These are phyloP conservation scores for Macrophomina phaseolina DNA, from an alignment of 2,329 filamentous ascomycete genomes.

Conservation along the genomic window DNA sequence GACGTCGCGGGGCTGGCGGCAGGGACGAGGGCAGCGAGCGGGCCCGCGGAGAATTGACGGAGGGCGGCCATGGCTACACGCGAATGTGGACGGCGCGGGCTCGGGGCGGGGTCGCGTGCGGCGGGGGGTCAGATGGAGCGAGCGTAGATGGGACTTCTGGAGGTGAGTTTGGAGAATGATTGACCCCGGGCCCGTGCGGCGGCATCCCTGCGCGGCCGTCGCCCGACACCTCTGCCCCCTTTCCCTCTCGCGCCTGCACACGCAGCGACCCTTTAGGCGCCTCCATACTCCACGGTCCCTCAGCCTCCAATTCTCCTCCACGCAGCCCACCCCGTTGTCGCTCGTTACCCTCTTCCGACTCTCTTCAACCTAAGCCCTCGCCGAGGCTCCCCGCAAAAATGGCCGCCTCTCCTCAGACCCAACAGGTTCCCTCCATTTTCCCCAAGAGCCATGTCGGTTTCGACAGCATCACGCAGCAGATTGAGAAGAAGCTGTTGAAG, in stretches of 20 bases:
- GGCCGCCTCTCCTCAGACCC: slow-evolving; percentile 67
- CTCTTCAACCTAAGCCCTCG: slow-evolving; percentile 30
- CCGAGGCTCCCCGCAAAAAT: slow-evolving; percentile 50
- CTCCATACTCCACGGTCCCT: slow-evolving; percentile 29
- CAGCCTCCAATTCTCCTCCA: slow-evolving; percentile 31
- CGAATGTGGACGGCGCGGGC: neutral
- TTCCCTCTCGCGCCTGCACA: slow-evolving; percentile 27
- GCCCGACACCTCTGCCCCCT: slow-evolving; percentile 26
- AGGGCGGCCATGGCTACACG: slow-evolving; percentile 23
- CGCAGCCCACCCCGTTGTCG: slow-evolving; percentile 25
- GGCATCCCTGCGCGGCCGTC: slow-evolving; percentile 24
- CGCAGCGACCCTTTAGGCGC: slow-evolving; percentile 27
- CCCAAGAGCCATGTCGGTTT: slow-evolving; percentile 99
- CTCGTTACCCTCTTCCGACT: slow-evolving; percentile 17
- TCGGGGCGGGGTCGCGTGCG: slow-evolving; percentile 40
- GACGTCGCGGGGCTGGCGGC: neutral
- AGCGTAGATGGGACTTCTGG: slow-evolving; percentile 53
- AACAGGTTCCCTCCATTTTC: slow-evolving; percentile 61
- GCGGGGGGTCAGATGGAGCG: slow-evolving; percentile 51
- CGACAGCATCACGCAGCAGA: slow-evolving; percentile 99
- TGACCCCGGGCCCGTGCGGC: slow-evolving; percentile 9
- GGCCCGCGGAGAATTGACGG: neutral
- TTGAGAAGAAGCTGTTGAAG: slow-evolving; percentile 99
- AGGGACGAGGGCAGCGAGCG: slow-evolving; percentile 39
- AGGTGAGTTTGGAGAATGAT: neutral